Base-by-base conservation (phyloP, 495 filamentous ascomycete species). In the Penicillium waksmanii region DNA sequence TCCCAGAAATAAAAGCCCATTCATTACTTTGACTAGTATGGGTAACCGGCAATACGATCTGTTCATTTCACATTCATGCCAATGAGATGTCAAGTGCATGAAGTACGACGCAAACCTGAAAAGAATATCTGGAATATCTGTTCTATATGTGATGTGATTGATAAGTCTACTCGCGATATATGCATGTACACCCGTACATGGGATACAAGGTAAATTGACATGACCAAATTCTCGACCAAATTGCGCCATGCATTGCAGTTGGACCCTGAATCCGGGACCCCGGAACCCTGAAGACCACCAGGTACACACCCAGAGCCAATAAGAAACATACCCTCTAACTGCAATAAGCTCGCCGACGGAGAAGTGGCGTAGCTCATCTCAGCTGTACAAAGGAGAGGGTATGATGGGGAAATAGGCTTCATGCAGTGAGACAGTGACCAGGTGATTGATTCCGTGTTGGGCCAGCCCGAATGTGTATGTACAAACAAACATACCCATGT, bases 281-380 rank as follows among this genome's bases (percentile, higher is more conserved):
- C 15, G 43, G 43, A 46, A n/a, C 5, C 43, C 43, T n/a, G 43
- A 18, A 46, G 9, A 21, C 43, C 17, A 46, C 17, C 3, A 3
- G 43, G 4, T 21, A 19, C 27, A 31, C 27, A 6, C 7, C 27
- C 6, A 8, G 0, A 31, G 3, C 27, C 27, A 31, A 31, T 31
- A 31, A 31, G 8, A 31, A 1, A 6, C 27, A 46, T 40, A 40
- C 36, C 15, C 36, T 13, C 10, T 9, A 15, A n/a, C 11, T 40
- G 36, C 36, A 40, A 40, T n/a, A n/a, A 40, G 36, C 42, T 44
- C n/a, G 42, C 25, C 18, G 34, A 25, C 13, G 51, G 33, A 53
- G 27, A 33, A 53, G 51, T 13, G 34, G 38, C 38, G 13, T 10
- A 6, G 19, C 17, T 42, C 51, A 53, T 18, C 51, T 15, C 21